These are phyloP conservation scores for Paramecium sexaurelia DNA, from an alignment of 73 alveolate genomes.

Conservation along the genomic window DNA sequence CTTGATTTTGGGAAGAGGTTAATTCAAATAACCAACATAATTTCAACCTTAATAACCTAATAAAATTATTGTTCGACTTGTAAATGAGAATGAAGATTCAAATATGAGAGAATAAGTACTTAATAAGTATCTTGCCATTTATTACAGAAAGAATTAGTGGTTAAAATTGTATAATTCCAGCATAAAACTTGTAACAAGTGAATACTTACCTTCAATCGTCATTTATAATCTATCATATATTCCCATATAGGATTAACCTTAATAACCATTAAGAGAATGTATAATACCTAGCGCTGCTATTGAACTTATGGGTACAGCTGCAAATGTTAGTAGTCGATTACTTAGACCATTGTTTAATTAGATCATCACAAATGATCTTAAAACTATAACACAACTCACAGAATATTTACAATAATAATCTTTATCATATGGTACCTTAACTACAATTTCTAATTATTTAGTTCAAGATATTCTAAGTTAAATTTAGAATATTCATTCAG, in stretches of 20 bases:
- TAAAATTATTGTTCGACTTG: neutral
- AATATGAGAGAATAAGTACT: constrained; percentile 1
- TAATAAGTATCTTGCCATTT: neutral
- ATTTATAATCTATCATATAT: neutral
- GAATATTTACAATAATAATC: neutral
- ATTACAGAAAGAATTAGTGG: neutral
- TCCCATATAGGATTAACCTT: neutral
- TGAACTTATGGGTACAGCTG: constrained; percentile 55
- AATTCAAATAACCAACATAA: neutral
- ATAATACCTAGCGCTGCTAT: constrained; percentile 56
- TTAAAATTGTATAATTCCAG: neutral
- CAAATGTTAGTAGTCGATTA: constrained; percentile 26
- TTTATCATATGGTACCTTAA: neutral
- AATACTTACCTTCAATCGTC: constrained; percentile 46
- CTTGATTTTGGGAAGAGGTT: constrained; percentile 40
- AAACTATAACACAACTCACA: neutral
- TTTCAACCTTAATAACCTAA: neutral
- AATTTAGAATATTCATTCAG: neutral
- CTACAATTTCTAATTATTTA: neutral
- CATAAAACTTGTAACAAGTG: neutral
- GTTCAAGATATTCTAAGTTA: neutral
- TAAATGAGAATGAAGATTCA: neutral
- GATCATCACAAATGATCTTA: neutral
- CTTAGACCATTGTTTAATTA: constrained; percentile 2
- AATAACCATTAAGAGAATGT: constrained; percentile 51